Base-by-base conservation (phyloP, 2,329 filamentous ascomycete genomes). In the Fusarium avenaceum region DNA sequence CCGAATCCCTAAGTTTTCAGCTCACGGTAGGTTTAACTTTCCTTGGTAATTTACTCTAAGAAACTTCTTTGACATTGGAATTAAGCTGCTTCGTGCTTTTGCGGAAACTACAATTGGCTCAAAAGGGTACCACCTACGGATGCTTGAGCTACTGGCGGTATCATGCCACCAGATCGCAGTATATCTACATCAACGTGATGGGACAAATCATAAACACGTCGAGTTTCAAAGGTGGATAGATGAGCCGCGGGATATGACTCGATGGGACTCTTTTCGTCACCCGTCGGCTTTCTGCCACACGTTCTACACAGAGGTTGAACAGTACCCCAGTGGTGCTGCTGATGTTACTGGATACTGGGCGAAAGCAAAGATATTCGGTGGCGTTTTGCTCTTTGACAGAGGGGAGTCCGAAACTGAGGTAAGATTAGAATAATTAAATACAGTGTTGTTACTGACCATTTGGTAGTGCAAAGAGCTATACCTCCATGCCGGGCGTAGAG, bases 341-440 rank as follows among this genome's bases (percentile, higher is more conserved):
- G 54, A 67, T 26, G 24, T 58, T 13, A 57, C 13, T 6, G 65
- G 57, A 3, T 70, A 69, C 5, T 71, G 65, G 65, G 65, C 63
- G 3, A 63, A 71, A 24, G 53, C 47, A 0, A 66, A 46, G 11
- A 51, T 71, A 2, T 61, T 72, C 1, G 69, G 65, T 2, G 65
- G 68, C 0, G 47, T 67, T 0, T 33, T 71, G 0, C 53, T 69
- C 0, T 67, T 71, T 11, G 62, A 67, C 8, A 47, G 62, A 1
- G 63, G 66, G 2, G 58, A 62, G 22, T 30, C 56, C 1, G 56
- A 67, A 11, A 6, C 24, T 28, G 58, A 56, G 58, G 63, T 66
- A 48, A 3, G 32, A 15, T 35, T 17, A 11, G 28, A 10, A 30
- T 11, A 30, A 4, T 30, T 30, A 30, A 30, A 30, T 30, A 30